Base-by-base conservation (phyloP, 2,329 filamentous ascomycete genomes). In the Phyllosticta citribraziliensis region DNA sequence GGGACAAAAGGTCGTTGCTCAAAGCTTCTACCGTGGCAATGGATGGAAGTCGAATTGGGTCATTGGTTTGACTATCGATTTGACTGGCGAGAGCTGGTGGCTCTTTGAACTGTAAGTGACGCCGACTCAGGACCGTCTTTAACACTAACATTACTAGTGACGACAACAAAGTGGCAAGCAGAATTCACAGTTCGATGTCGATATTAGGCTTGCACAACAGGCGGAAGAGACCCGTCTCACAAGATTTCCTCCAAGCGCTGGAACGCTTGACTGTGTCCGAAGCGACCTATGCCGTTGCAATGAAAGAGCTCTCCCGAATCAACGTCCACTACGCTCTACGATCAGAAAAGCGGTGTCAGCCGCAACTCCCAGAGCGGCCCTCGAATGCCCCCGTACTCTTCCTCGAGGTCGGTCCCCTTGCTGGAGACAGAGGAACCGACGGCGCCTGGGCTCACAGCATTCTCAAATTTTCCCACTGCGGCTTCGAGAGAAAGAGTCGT, bases 31-130 rank as follows among this genome's bases (percentile, higher is more conserved):
- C 64, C 84, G 81, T 67, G 86, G 85, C 67, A 78, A 78, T 62
- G 84, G 83, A n/a, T 96, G 92, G 89, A 80, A 80, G 10, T 70
- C 81, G 14, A 78, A 82, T 58, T 96, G 90, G 89, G 84, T 86
- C 64, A 76, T 95, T 50, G 85, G 86, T 65, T 81, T 88, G 54
- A 62, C 73, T 2, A 66, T 75, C 20, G 70, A 70, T 58, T 60
- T 70, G 1, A 64, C 69, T 17, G 73, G 73, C 9, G 68, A 71
- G 55, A 70, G 67, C 50, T 75, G 73, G 73, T 75, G 73, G 73
- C 66, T 73, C 14, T 62, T 72, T 11, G 67, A 74, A 60, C 61
- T 74, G 56, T 60, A 55, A 54, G 59, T 54, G 6, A n/a, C 20
- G 9, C 33, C 33, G 2, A n/a, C 24, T 19, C 24, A 25, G 33